A percentile compares a stretch with the other conserved stretches of the same genome.
Evolutionary conservation across 371 early-diverging fungal species (phyloP).

Genomic region (Coemansia sp.): DNA sequence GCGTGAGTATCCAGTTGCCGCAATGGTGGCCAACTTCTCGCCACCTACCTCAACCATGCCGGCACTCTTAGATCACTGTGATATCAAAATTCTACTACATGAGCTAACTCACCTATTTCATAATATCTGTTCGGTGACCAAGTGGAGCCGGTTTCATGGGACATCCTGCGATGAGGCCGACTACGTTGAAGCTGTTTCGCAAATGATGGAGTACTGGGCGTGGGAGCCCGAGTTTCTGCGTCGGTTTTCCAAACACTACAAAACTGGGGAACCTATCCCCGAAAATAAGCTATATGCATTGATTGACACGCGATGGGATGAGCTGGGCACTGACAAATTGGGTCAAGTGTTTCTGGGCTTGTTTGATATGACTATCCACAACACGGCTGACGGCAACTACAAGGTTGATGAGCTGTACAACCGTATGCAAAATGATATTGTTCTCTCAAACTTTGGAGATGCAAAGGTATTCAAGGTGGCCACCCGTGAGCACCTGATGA

Average conservation of each 20-base stretch:
- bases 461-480: conserved; percentile 39
- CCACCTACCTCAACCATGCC: conserved; percentile 61
- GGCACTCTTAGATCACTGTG: conserved; percentile 71
- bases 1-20: conserved; percentile 61
- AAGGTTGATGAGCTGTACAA: conserved; percentile 62
- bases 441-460: conserved; percentile 52
- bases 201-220: conserved; percentile 61
- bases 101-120: conserved; percentile 81
- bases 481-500: conserved; percentile 69
- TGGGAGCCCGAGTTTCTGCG: conserved; percentile 16
- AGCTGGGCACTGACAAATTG: not conserved
- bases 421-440: conserved; percentile 60
- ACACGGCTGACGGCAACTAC: conserved; percentile 29
- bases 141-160: conserved; percentile 57
- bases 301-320: conserved; percentile 27
- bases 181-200: conserved; percentile 81
- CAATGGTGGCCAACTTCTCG: conserved; percentile 71
- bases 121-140: conserved; percentile 65
- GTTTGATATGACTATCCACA: conserved; percentile 71
- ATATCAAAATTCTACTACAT: conserved; percentile 67
- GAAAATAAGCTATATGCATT: conserved; percentile 64
- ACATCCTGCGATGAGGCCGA: conserved; percentile 67
- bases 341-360: conserved; percentile 61
- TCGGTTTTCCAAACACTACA: conserved; percentile 9
- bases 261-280: conserved; percentile 62